These are phyloP conservation scores for Pulveroboletus sp. DNA, from an alignment of 768 basidiomycete genomes.

Conservation along the genomic window DNA sequence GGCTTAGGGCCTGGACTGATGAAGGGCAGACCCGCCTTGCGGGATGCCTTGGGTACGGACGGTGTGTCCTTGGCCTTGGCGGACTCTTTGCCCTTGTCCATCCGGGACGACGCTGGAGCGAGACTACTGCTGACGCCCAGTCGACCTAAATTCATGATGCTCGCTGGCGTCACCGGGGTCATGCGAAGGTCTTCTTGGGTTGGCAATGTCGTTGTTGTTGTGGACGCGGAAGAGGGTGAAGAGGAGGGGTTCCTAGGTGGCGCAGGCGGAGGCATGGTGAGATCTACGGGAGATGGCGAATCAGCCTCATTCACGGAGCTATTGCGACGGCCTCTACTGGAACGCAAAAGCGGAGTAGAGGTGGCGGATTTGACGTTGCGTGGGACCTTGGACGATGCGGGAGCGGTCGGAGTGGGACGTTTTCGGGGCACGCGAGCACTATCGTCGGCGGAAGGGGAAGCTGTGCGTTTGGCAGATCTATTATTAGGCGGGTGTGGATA, in stretches of 20 bases:
- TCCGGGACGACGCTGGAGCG: slow-evolving; percentile 25
- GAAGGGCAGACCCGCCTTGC: slow-evolving; percentile 30
- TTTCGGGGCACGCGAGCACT: slow-evolving; percentile 44
- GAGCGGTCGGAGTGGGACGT: slow-evolving; percentile 43
- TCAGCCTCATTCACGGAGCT: slow-evolving; percentile 46
- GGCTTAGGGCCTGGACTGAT: slow-evolving; percentile 62
- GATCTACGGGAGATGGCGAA: slow-evolving; percentile 84
- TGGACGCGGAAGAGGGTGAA: slow-evolving; percentile 9
- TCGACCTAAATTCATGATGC: slow-evolving; percentile 84
- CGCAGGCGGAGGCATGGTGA: slow-evolving; percentile 86
- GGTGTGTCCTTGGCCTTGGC: slow-evolving; percentile 27
- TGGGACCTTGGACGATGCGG: slow-evolving; percentile 20
- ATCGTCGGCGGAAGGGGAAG: slow-evolving; percentile 58
- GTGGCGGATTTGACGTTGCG: slow-evolving; percentile 46
- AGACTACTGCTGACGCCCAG: slow-evolving; percentile 50
- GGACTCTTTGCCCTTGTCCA: slow-evolving; percentile 29
- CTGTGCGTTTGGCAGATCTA: slow-evolving; percentile 45
- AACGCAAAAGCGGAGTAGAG: slow-evolving; percentile 55
- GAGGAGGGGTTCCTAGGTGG: slow-evolving; percentile 34
- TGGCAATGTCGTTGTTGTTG: slow-evolving; percentile 3
- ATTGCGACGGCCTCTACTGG: slow-evolving; percentile 40
- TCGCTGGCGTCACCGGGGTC: slow-evolving; percentile 85
- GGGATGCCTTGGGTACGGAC: slow-evolving; percentile 18
- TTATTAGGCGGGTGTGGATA: slow-evolving; percentile 36
- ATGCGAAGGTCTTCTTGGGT: slow-evolving; percentile 33